phyloP scores from a whole-genome alignment of 805 yeast species.

The Myxozyma nipponensis region DNA sequence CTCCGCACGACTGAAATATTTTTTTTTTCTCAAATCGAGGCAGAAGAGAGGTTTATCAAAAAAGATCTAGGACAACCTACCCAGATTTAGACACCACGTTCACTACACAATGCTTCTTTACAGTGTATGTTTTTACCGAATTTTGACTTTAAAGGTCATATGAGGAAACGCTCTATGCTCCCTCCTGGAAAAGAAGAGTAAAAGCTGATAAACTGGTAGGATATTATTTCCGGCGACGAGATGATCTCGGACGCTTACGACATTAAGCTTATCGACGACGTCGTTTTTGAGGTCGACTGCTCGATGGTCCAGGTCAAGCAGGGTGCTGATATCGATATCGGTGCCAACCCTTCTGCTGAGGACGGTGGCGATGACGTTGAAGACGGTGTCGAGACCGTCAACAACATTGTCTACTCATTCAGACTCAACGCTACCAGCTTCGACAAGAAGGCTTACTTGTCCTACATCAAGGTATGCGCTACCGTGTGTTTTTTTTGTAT shows the following conservation, averaged over 20 bases:
- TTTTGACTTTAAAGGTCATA: too few species aligned
- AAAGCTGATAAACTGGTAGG: constrained; percentile 42
- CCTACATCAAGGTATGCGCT: constrained; percentile 69
- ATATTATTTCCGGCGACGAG: constrained; percentile 89
- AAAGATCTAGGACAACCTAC: too few species aligned
- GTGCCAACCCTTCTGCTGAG: constrained; percentile 99
- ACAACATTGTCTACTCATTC: constrained; percentile 98
- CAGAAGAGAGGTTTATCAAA: too few species aligned
- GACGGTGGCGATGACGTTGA: constrained; percentile 77
- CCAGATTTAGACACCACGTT: too few species aligned
- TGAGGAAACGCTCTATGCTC: not conserved
- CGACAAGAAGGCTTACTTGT: constrained; percentile 96
- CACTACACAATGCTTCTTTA: constrained; percentile 37
- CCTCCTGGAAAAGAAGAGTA: not conserved
- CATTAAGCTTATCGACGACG: constrained; percentile 78
- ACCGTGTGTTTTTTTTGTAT: not conserved
- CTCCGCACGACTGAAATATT: too few species aligned
- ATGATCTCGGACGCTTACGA: constrained; percentile 93
- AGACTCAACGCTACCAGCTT: constrained; percentile 92
- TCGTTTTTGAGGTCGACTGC: constrained; percentile 95
- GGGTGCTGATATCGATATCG: constrained; percentile 93
- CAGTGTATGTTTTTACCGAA: constrained; percentile 35
- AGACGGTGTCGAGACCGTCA: constrained; percentile 84
- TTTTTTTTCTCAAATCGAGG: too few species aligned
- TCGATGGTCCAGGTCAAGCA: constrained; percentile 77